Percentiles rank a stretch among this genome's conserved stretches.
Conservation (phyloP, 495 filamentous ascomycete genomes). For the Trichoderma virens region DNA sequence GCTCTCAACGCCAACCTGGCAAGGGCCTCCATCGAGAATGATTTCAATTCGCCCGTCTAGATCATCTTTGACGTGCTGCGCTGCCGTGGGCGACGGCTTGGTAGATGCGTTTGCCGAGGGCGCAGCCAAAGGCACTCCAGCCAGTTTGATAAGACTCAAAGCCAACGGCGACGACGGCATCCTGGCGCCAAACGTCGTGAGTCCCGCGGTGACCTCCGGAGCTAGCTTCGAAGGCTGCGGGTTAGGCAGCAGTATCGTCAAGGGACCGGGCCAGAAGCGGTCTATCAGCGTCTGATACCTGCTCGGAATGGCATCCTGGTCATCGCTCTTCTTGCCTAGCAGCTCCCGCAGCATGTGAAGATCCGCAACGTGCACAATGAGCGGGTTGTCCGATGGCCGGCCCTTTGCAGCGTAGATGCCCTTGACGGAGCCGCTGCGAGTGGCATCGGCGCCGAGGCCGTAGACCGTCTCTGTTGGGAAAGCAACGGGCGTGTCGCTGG, state of each 20-base stretch:
- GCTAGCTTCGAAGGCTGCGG: slow-evolving; percentile 62
- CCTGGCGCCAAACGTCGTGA: slow-evolving; percentile 79
- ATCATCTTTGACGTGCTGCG: slow-evolving; percentile 81
- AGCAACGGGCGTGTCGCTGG: slow-evolving; percentile 67
- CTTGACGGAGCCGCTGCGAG: slow-evolving; percentile 69
- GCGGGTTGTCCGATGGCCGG: slow-evolving; percentile 83
- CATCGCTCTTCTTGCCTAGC: slow-evolving; percentile 29
- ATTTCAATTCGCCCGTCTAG: slow-evolving; percentile 75
- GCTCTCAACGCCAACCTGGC: slow-evolving; percentile 85
- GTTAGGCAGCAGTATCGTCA: slow-evolving; percentile 85
- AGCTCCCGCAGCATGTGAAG: slow-evolving; percentile 67
- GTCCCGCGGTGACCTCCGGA: slow-evolving; percentile 76
- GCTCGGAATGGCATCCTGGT: slow-evolving; percentile 53
- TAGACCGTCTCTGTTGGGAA: slow-evolving; percentile 99
- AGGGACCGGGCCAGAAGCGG: slow-evolving; percentile 87
- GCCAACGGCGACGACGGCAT: slow-evolving; percentile 84
- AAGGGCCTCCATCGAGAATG: slow-evolving; percentile 84
- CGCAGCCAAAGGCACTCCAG: slow-evolving; percentile 77
- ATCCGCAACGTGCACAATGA: slow-evolving; percentile 88
- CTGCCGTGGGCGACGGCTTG: slow-evolving; percentile 81
- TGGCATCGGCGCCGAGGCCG: slow-evolving; percentile 91
- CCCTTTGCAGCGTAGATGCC: slow-evolving; percentile 90
- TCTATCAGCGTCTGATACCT: slow-evolving; percentile 78
- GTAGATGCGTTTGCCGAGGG: slow-evolving; percentile 93
- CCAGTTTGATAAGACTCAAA: slow-evolving; percentile 68